These are phyloP conservation scores for Flaveria bidentis DNA, from an alignment of 129 eudicot genomes.

Conservation along the genomic window DNA sequence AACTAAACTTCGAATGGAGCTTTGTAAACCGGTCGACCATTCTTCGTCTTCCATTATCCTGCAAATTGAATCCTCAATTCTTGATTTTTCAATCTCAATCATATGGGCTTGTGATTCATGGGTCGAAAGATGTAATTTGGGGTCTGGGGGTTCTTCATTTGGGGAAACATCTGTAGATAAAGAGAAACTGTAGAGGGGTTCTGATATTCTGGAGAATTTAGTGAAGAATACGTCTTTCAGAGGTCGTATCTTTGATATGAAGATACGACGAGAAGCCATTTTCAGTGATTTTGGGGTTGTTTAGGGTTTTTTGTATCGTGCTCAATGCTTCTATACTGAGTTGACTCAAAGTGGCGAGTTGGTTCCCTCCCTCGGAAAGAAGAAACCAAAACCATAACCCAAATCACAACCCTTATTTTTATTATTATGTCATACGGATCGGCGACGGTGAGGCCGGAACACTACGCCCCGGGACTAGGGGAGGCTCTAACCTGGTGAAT, in stretches of 20 bases:
- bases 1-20: constrained; percentile 53
- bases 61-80: constrained; percentile 40
- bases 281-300: constrained; percentile 12
- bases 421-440: too few relatives aligned
- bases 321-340: background rate
- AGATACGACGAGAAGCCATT: constrained; percentile 29
- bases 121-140: constrained; percentile 11
- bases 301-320: constrained; percentile 32
- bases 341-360: constrained; percentile 10
- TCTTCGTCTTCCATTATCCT: constrained; percentile 69
- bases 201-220: constrained; percentile 14
- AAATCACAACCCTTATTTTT: too few relatives aligned
- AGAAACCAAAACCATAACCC: too few relatives aligned
- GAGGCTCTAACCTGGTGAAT: too few relatives aligned
- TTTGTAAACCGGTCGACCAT: constrained; percentile 71
- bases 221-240: constrained; percentile 13
- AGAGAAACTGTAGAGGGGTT: constrained; percentile 19
- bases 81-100: constrained; percentile 14
- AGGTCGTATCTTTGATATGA: constrained; percentile 15
- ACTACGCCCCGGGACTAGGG: too few relatives aligned
- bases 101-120: constrained; percentile 9
- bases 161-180: constrained; percentile 4
- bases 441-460: too few relatives aligned
- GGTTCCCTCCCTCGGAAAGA: background rate
- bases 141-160: constrained; percentile 28